A percentile compares a stretch with the other conserved stretches of the same genome.
phyloP scores from a whole-genome alignment of 2,329 filamentous ascomycete species.

The Lomentospora prolificans region DNA sequence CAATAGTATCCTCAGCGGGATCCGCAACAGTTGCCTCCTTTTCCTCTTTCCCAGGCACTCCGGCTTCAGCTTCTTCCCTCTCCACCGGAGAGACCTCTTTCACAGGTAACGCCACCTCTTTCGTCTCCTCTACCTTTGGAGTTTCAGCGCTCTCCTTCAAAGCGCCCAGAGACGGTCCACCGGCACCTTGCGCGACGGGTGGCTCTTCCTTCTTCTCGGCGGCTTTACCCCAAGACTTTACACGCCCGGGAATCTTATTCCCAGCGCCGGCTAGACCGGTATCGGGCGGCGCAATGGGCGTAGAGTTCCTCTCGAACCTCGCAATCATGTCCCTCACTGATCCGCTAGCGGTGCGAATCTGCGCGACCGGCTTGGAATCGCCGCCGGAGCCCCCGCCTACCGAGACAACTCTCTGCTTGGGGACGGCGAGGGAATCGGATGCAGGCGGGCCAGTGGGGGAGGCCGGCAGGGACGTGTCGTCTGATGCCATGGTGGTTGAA shows the following conservation, averaged over 20 bases:
- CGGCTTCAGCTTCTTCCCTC: too few relatives aligned
- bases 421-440: not conserved
- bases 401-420: not conserved
- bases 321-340: constrained; percentile 3
- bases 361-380: not conserved
- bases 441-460: not conserved
- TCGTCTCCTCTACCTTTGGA: too few relatives aligned
- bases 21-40: too few relatives aligned
- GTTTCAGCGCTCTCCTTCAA: too few relatives aligned
- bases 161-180: too few relatives aligned
- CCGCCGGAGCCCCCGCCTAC: not conserved
- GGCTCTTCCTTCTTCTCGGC: not conserved
- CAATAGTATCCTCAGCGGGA: too few relatives aligned
- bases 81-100: too few relatives aligned
- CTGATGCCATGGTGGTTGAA: not conserved
- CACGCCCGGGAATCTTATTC: not conserved
- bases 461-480: not conserved
- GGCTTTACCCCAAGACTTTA: not conserved
- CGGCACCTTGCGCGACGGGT: too few relatives aligned
- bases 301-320: constrained; percentile 3
- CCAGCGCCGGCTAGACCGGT: not conserved
- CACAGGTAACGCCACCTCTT: too few relatives aligned
- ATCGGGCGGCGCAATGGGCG: not conserved
- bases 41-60: too few relatives aligned
- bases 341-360: constrained; percentile 2